Evolutionary conservation across 2,329 filamentous ascomycete genomes (phyloP).

Genomic region (Macrophomina pseudophaseolina): DNA sequence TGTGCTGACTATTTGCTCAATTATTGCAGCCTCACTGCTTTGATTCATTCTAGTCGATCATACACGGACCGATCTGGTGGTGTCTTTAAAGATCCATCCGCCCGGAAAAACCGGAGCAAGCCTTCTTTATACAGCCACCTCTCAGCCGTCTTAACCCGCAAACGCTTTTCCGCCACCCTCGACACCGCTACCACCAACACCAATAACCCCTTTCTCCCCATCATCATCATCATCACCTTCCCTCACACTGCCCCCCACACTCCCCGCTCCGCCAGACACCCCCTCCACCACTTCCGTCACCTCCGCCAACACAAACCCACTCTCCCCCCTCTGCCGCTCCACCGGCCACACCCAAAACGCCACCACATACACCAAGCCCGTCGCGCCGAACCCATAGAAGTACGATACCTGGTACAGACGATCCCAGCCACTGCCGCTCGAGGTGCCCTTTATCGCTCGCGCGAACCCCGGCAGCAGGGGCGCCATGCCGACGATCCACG

Average conservation of each 20-base stretch:
- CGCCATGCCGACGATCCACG: slow-evolving; percentile 34
- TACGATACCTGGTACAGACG: slow-evolving; percentile 14
- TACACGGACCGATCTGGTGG: no score
- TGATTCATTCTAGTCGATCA: no score
- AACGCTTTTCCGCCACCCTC: not conserved
- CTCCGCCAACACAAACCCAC: slow-evolving; percentile 11
- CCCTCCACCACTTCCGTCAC: slow-evolving; percentile 18
- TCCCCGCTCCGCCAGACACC: not conserved
- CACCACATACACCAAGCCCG: not conserved
- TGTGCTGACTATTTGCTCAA: no score
- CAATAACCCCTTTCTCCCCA: not conserved
- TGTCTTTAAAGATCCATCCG: no score
- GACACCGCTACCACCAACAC: not conserved
- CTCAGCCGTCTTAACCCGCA: not conserved
- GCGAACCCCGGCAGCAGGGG: slow-evolving; percentile 29
- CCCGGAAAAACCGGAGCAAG: no score
- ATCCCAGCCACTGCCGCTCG: slow-evolving; percentile 8
- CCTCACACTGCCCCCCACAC: not conserved
- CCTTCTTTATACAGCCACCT: no score
- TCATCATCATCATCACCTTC: not conserved
- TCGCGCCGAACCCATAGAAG: slow-evolving; percentile 17
- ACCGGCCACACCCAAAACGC: not conserved
- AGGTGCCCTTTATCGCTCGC: slow-evolving; percentile 3
- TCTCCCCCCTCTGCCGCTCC: not conserved
- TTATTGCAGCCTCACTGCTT: no score